Conservation (phyloP, 768 basidiomycete species). For the Lanmaoa pseudosensibilis region DNA sequence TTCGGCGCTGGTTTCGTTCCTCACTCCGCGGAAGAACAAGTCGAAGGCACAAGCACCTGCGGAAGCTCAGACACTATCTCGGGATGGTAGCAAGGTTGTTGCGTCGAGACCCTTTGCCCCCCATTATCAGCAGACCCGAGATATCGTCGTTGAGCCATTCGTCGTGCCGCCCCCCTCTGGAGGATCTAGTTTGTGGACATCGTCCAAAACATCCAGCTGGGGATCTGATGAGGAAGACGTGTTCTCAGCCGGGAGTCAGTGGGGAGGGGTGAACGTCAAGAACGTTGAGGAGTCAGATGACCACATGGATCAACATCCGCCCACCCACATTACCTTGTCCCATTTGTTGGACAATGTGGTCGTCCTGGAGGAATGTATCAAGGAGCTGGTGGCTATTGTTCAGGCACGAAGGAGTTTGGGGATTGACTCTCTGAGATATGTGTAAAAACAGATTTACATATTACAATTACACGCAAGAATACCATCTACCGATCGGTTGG, state of each 20-base stretch:
- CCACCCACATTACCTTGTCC: constrained; percentile 67
- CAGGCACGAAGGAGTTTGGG: constrained; percentile 82
- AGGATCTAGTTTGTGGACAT: constrained; percentile 62
- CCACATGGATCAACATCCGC: constrained; percentile 32
- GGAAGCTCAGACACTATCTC: constrained; percentile 50
- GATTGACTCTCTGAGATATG: constrained; percentile 76
- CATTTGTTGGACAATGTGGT: constrained; percentile 91
- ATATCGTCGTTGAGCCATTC: constrained; percentile 71
- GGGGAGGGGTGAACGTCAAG: constrained; percentile 37
- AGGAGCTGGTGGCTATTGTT: constrained; percentile 85
- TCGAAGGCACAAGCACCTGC: constrained; percentile 32
- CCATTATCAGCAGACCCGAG: constrained; percentile 79
- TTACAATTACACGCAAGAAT: constrained; percentile 9
- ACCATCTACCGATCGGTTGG: neutral
- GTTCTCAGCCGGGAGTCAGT: constrained; percentile 50
- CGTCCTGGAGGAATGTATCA: constrained; percentile 91
- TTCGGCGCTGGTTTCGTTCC: constrained; percentile 72
- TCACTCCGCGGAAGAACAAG: constrained; percentile 74
- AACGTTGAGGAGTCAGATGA: constrained; percentile 16
- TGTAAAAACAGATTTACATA: constrained; percentile 39
- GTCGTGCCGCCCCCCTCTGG: constrained; percentile 52
- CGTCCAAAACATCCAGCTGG: constrained; percentile 52
- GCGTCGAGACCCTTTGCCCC: constrained; percentile 78
- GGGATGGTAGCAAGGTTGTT: constrained; percentile 40
- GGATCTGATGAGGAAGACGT: constrained; percentile 69